Evolutionary conservation across 768 basidiomycete species (phyloP).

Genomic region (Cystobasidium ongulense): DNA sequence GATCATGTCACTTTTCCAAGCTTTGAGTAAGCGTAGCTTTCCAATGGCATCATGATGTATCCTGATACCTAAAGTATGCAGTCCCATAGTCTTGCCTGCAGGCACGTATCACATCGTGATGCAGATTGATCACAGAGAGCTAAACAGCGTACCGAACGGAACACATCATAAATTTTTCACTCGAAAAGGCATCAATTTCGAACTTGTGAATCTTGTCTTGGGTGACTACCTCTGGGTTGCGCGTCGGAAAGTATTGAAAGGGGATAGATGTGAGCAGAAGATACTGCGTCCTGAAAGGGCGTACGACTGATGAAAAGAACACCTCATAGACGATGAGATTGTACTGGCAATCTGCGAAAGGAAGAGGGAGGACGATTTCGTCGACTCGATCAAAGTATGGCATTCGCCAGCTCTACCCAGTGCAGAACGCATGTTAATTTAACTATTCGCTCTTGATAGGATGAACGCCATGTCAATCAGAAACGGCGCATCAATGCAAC

Average conservation of each 20-base stretch:
- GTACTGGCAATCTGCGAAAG: slow-evolving; percentile 8
- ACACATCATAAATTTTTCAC: neutral
- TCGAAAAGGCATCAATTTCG: neutral
- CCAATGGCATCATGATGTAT: neutral
- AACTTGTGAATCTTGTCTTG: neutral
- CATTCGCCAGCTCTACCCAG: too few species aligned
- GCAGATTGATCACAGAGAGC: slow-evolving; percentile 1
- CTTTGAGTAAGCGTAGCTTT: neutral
- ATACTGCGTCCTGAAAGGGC: too few species aligned
- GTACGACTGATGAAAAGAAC: neutral
- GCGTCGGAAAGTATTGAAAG: neutral
- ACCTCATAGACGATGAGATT: neutral
- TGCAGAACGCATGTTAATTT: too few species aligned
- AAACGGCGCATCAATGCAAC: slow-evolving; percentile 14
- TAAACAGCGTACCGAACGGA: neutral
- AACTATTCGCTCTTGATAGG: neutral
- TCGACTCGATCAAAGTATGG: slow-evolving; percentile 8
- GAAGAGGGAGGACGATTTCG: neutral
- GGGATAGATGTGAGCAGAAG: neutral
- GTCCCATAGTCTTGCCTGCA: neutral
- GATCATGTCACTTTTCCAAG: slow-evolving; percentile 3
- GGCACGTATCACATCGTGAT: neutral
- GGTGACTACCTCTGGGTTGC: slow-evolving; percentile 9
- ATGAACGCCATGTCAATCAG: neutral
- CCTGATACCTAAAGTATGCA: neutral